Evolutionary conservation across 257 asterid genomes (phyloP).

Genomic region (Scutellaria minor): DNA sequence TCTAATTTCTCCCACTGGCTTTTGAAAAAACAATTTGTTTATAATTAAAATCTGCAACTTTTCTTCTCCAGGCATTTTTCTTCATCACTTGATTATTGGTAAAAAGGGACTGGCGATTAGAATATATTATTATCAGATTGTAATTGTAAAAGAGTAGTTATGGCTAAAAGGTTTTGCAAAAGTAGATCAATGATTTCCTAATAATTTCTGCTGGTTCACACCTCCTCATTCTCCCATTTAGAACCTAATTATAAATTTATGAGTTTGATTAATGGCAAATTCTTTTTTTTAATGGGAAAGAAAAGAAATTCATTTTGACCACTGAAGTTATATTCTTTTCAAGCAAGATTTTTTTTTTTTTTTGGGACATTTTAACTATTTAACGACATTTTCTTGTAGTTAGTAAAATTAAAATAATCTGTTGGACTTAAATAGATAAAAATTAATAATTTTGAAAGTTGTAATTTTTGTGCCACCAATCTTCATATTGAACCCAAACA

Average conservation of each 20-base stretch:
- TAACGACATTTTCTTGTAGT: too few species aligned
- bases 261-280: too few species aligned
- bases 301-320: too few species aligned
- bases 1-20: slow-evolving; percentile 11
- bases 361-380: too few species aligned
- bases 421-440: too few species aligned
- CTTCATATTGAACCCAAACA: too few species aligned
- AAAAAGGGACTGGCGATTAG: background rate
- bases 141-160: slow-evolving; percentile 2
- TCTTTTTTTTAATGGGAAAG: too few species aligned
- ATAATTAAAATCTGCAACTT: slow-evolving; percentile 21
- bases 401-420: too few species aligned
- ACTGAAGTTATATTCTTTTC: too few species aligned
- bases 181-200: slow-evolving; percentile 5
- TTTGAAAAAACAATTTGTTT: slow-evolving; percentile 13
- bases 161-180: background rate
- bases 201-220: slow-evolving; percentile 13
- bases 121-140: background rate
- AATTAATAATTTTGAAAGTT: too few species aligned
- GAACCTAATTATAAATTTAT: background rate
- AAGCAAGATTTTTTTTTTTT: too few species aligned
- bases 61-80: slow-evolving; percentile 41
- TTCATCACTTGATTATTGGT: background rate
- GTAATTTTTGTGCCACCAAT: too few species aligned
- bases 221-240: background rate